A percentile compares a stretch with the other conserved stretches of the same genome.
Conservation (phyloP, 164 flowering plant genomes). For the Euptelea pleiosperma region DNA sequence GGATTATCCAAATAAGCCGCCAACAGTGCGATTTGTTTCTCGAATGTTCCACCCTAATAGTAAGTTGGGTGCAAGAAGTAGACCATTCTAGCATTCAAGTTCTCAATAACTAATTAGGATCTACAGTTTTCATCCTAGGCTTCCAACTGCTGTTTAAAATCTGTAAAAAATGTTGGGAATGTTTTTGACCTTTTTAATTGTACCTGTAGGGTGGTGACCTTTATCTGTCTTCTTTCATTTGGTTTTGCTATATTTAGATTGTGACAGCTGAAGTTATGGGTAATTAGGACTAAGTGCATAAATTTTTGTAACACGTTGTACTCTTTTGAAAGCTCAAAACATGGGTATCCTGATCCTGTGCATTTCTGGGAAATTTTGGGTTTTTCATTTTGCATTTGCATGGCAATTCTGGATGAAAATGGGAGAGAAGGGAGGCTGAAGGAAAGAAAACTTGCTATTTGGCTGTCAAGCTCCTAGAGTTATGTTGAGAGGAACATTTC, state of each 20-base stretch:
- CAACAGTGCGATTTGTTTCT: conserved; percentile 54
- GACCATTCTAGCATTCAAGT: not conserved
- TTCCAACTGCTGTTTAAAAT: not conserved
- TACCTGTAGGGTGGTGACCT: too few relatives aligned
- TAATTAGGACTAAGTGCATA: too few relatives aligned
- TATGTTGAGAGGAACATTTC: not conserved
- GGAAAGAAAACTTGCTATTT: not conserved
- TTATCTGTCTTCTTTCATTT: too few relatives aligned
- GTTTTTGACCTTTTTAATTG: not conserved
- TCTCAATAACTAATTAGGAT: not conserved
- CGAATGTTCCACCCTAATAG: conserved; percentile 66
- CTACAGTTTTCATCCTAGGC: not conserved
- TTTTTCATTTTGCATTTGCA: too few relatives aligned
- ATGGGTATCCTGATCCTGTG: too few relatives aligned
- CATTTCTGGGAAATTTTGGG: too few relatives aligned
- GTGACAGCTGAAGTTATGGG: too few relatives aligned
- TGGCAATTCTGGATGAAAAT: not conserved
- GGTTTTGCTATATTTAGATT: too few relatives aligned
- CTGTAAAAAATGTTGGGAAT: not conserved
- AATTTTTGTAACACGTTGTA: too few relatives aligned
- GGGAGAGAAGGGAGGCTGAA: not conserved
- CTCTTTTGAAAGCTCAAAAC: too few relatives aligned
- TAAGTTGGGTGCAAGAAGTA: conserved; percentile 24
- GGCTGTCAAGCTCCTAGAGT: not conserved
- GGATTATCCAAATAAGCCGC: conserved; percentile 64